Percentiles rank a stretch among this genome's conserved stretches.
Evolutionary conservation across 306 rosid species (phyloP).

Genomic region (Acacia confusa): DNA sequence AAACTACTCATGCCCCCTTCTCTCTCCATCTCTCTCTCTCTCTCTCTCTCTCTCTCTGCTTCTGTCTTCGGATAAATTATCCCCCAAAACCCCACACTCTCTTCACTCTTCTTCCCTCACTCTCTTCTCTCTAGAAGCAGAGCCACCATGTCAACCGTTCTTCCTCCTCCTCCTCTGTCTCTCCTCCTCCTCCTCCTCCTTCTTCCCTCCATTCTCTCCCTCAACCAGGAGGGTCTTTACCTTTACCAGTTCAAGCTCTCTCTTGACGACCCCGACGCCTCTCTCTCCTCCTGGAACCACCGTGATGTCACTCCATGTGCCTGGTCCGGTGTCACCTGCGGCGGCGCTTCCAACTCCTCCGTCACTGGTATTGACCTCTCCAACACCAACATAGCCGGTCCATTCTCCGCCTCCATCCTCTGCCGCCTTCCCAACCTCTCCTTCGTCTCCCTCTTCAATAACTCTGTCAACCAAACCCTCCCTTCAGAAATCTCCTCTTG

Average conservation of each 20-base stretch:
- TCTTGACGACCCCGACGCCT: conserved; percentile 54
- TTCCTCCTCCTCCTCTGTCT: conserved; percentile 3
- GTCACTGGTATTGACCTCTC: conserved; percentile 64
- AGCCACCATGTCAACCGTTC: conserved; percentile 13
- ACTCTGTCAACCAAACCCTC: conserved; percentile 73
- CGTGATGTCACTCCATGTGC: conserved; percentile 62
- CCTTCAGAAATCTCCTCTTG: conserved; percentile 56
- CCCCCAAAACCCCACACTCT: background rate
- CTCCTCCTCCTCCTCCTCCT: background rate
- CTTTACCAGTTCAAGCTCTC: conserved; percentile 57
- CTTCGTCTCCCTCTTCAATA: conserved; percentile 62
- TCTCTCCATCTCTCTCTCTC: background rate
- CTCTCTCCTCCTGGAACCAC: conserved; percentile 61
- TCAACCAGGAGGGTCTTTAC: conserved; percentile 75
- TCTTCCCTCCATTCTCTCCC: conserved; percentile 4
- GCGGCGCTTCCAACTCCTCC: conserved; percentile 14
- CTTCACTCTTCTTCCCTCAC: background rate
- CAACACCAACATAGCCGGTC: conserved; percentile 57
- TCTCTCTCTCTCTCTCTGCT: background rate
- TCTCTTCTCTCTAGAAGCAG: background rate
- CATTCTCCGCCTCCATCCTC: conserved; percentile 53
- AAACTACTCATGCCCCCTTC: conserved; percentile 22
- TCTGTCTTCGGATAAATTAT: conserved; percentile 9
- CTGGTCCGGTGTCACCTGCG: conserved; percentile 71
- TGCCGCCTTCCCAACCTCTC: conserved; percentile 66